These are phyloP conservation scores for Boehmeria nivea DNA, from an alignment of 306 rosid genomes.

Conservation along the genomic window DNA sequence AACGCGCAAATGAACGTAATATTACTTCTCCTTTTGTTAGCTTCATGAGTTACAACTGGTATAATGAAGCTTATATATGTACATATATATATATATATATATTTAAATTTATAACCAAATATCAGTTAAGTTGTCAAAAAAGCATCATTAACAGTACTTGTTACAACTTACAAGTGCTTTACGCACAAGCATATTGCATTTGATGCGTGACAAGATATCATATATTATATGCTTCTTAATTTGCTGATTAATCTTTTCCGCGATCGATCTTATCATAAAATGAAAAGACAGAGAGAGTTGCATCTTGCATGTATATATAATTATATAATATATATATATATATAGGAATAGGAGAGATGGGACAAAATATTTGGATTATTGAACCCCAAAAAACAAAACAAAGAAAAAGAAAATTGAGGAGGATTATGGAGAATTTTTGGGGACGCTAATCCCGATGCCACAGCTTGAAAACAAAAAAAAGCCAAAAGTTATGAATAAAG, in stretches of 20 bases:
- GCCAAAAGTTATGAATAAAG: not conserved
- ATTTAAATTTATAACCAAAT: not conserved
- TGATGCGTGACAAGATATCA: not conserved
- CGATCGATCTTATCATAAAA: too few relatives aligned
- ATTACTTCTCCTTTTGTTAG: too few relatives aligned
- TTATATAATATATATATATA: too few relatives aligned
- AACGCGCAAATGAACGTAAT: too few relatives aligned
- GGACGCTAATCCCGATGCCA: conserved; percentile 12
- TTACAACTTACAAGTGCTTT: not conserved
- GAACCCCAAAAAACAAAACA: too few relatives aligned
- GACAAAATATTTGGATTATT: too few relatives aligned
- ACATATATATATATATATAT: too few relatives aligned
- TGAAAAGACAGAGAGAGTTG: too few relatives aligned
- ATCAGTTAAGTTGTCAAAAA: not conserved
- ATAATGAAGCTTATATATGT: too few relatives aligned
- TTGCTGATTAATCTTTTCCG: too few relatives aligned
- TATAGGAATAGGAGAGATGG: not conserved
- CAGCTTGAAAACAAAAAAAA: not conserved
- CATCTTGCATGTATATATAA: too few relatives aligned
- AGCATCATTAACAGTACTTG: not conserved
- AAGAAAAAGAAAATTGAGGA: not conserved
- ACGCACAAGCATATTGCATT: not conserved
- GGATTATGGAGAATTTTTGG: not conserved
- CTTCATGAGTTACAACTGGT: too few relatives aligned
- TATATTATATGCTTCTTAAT: not conserved